Percentiles rank a stretch among this genome's conserved stretches.
phyloP scores from a whole-genome alignment of 768 basidiomycete species.

The Xerocomellus chrysenteron region DNA sequence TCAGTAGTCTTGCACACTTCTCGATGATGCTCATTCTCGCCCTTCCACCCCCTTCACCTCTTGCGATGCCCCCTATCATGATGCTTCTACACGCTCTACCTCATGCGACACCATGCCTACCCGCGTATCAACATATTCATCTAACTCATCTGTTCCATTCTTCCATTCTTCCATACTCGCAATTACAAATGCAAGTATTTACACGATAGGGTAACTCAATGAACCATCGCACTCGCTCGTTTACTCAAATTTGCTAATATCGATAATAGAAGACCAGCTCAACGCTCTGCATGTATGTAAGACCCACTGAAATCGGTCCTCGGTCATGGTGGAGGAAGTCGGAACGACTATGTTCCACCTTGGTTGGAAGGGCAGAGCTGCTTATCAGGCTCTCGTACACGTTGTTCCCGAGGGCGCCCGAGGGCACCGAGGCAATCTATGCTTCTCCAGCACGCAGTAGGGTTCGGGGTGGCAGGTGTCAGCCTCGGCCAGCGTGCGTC shows the following conservation, averaged over 20 bases:
- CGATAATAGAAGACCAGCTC: neutral
- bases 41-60: neutral
- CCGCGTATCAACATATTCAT: neutral
- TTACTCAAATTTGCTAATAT: neutral
- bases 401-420: no score
- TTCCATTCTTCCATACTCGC: neutral
- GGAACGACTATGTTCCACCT: no score
- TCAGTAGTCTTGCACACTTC: constrained; percentile 4
- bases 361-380: neutral
- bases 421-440: no score
- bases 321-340: neutral
- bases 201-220: constrained; percentile 12
- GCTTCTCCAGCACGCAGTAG: no score
- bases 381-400: neutral
- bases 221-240: constrained; percentile 6
- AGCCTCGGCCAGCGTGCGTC: no score
- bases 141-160: constrained; percentile 6
- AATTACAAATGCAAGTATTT: neutral
- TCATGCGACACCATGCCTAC: constrained; percentile 12
- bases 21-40: constrained; percentile 10
- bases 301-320: no score
- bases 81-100: neutral
- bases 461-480: no score
- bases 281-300: neutral
- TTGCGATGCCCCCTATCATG: constrained; percentile 1